phyloP scores from a whole-genome alignment of 2,329 filamentous ascomycete genomes.

The Corynespora cassiicola region DNA sequence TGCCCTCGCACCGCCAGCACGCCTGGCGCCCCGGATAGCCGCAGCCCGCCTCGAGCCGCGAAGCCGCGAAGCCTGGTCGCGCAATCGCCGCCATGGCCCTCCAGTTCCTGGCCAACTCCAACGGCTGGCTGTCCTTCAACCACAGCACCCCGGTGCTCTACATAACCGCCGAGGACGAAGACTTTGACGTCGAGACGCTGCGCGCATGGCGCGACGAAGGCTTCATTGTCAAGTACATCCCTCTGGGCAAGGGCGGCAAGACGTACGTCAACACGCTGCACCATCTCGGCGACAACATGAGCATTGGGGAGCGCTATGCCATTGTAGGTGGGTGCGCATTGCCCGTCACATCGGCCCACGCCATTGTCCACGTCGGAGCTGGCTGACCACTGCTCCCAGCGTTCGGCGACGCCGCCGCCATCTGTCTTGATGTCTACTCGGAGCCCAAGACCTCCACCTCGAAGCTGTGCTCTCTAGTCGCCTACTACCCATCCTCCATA shows the following conservation, averaged over 20 bases:
- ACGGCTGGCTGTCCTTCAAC: slow-evolving; percentile 48
- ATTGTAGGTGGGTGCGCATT: slow-evolving; percentile 60
- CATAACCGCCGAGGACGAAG: slow-evolving; percentile 59
- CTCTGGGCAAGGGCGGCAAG: slow-evolving; percentile 57
- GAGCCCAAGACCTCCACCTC: slow-evolving; percentile 58
- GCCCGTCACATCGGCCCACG: background rate
- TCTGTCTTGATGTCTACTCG: slow-evolving; percentile 64
- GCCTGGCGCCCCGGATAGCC: background rate
- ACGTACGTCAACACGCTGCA: slow-evolving; percentile 56
- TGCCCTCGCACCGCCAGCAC: slow-evolving; percentile 2
- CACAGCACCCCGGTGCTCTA: slow-evolving; percentile 54
- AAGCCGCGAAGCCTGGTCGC: background rate
- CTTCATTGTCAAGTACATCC: slow-evolving; percentile 64
- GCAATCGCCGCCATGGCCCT: slow-evolving; percentile 33
- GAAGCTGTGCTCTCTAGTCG: slow-evolving; percentile 65
- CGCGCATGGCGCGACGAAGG: slow-evolving; percentile 66
- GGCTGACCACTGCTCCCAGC: too few species aligned
- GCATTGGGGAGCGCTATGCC: slow-evolving; percentile 66
- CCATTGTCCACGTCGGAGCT: too few species aligned
- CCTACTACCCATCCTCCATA: slow-evolving; percentile 68
- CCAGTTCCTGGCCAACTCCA: slow-evolving; percentile 43
- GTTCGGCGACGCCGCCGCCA: slow-evolving; percentile 67
- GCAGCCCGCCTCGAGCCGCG: background rate
- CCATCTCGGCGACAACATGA: slow-evolving; percentile 59
- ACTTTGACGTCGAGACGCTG: slow-evolving; percentile 62